Percentiles rank a stretch among this genome's conserved stretches.
phyloP scores from a whole-genome alignment of 1,139 yeast species.

The Blastobotrys arbuscula region DNA sequence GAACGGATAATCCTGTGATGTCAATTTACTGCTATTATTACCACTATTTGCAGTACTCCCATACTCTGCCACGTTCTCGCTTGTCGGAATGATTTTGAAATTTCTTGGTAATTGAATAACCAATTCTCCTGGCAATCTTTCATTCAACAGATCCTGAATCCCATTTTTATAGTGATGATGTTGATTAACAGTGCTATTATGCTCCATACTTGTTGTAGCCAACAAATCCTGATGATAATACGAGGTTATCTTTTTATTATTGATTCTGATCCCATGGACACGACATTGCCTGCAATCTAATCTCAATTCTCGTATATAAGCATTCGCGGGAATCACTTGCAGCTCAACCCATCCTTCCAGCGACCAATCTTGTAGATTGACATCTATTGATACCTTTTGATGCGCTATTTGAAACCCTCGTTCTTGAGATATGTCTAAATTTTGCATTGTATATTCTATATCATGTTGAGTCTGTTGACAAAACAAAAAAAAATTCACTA shows the following conservation, averaged over 20 bases:
- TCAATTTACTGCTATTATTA: slow-evolving; percentile 13
- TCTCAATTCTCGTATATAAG: slow-evolving; percentile 51
- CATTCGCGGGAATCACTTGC: slow-evolving; percentile 67
- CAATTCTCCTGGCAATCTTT: slow-evolving; percentile 59
- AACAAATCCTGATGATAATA: slow-evolving; percentile 49
- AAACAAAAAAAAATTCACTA: not conserved
- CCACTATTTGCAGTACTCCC: not conserved
- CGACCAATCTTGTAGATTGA: slow-evolving; percentile 50
- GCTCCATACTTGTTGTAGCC: slow-evolving; percentile 41
- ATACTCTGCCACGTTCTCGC: not conserved
- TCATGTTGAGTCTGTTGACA: not conserved
- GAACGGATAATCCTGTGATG: slow-evolving; percentile 18
- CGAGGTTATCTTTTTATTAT: slow-evolving; percentile 45
- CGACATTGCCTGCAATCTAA: slow-evolving; percentile 79
- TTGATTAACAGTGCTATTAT: slow-evolving; percentile 47
- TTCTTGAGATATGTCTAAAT: slow-evolving; percentile 3
- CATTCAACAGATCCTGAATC: slow-evolving; percentile 52
- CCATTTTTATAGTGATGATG: slow-evolving; percentile 62
- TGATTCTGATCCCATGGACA: slow-evolving; percentile 59
- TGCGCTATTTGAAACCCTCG: slow-evolving; percentile 51
- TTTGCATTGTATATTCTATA: not conserved
- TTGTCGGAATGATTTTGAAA: slow-evolving; percentile 41
- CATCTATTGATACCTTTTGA: slow-evolving; percentile 63
- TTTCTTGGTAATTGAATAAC: slow-evolving; percentile 66
- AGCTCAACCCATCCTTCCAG: slow-evolving; percentile 78